Evolutionary conservation across 306 rosid genomes (phyloP).

Genomic region (Heteromeles arbutifolia): DNA sequence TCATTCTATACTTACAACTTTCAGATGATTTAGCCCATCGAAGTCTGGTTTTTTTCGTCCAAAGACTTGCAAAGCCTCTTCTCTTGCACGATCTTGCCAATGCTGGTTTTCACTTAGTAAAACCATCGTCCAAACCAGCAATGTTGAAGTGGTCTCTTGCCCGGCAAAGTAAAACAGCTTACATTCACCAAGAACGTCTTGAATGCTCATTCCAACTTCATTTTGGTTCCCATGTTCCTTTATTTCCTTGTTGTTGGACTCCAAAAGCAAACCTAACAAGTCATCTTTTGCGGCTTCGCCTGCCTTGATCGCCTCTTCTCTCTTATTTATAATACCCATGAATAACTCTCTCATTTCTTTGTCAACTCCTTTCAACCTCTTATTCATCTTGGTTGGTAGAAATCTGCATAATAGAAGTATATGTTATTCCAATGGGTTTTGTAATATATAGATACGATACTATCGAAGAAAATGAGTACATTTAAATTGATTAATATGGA

Average conservation of each 20-base stretch:
- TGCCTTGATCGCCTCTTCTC: neutral
- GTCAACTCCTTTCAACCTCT: slow-evolving; percentile 24
- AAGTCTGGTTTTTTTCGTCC: slow-evolving; percentile 29
- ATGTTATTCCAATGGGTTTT: neutral
- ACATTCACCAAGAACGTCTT: slow-evolving; percentile 48
- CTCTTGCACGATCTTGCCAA: no score
- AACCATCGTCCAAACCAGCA: no score
- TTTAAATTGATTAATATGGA: no score
- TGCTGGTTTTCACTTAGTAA: no score
- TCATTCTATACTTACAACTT: slow-evolving; percentile 35
- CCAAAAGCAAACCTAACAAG: slow-evolving; percentile 24
- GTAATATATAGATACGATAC: no score
- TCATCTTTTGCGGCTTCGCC: slow-evolving; percentile 32
- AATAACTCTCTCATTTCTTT: slow-evolving; percentile 14
- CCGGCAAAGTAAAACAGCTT: slow-evolving; percentile 41
- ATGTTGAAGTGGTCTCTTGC: no score
- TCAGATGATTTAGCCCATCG: slow-evolving; percentile 43
- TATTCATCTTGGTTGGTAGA: slow-evolving; percentile 5
- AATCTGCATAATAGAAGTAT: neutral
- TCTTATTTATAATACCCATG: slow-evolving; percentile 12
- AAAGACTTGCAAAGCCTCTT: slow-evolving; percentile 17
- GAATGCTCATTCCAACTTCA: slow-evolving; percentile 30
- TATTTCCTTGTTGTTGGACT: slow-evolving; percentile 39
- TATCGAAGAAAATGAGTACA: no score
- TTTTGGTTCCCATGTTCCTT: slow-evolving; percentile 29